Percentiles rank a stretch among this genome's conserved stretches.
These are phyloP conservation scores for Fusarium oligoseptatum DNA, from an alignment of 2,329 filamentous ascomycete genomes.

Conservation along the genomic window DNA sequence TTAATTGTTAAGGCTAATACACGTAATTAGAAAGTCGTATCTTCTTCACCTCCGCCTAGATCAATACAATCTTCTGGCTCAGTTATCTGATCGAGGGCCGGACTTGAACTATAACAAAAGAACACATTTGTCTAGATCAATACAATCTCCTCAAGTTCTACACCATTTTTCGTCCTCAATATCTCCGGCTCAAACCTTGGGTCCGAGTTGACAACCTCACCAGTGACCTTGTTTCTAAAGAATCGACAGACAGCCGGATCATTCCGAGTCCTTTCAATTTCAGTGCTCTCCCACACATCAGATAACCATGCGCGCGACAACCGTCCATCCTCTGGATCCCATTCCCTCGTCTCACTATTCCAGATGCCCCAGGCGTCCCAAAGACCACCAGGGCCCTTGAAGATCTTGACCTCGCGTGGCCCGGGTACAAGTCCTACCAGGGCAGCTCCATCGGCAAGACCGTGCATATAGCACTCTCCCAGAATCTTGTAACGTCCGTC, in stretches of 20 bases:
- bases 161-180: not conserved
- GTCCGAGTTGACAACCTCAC: conserved; percentile 1
- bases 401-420: not conserved
- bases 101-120: too few relatives aligned
- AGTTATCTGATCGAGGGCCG: too few relatives aligned
- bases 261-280: conserved; percentile 2
- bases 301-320: not conserved
- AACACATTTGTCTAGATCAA: not conserved
- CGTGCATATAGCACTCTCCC: not conserved
- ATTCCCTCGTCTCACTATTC: not conserved
- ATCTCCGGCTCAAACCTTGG: not conserved
- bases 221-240: not conserved
- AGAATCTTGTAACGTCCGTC: not conserved
- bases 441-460: not conserved
- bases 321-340: not conserved
- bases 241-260: not conserved
- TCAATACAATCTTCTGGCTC: not conserved
- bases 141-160: not conserved
- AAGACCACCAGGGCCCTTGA: not conserved
- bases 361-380: not conserved
- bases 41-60: not conserved
- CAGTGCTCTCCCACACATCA: not conserved
- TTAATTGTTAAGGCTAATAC: too few relatives aligned
- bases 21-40: too few relatives aligned
- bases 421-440: not conserved